A percentile compares a stretch with the other conserved stretches of the same genome.
Evolutionary conservation across 1,139 yeast species (phyloP).

Genomic region (Pichia sp.): DNA sequence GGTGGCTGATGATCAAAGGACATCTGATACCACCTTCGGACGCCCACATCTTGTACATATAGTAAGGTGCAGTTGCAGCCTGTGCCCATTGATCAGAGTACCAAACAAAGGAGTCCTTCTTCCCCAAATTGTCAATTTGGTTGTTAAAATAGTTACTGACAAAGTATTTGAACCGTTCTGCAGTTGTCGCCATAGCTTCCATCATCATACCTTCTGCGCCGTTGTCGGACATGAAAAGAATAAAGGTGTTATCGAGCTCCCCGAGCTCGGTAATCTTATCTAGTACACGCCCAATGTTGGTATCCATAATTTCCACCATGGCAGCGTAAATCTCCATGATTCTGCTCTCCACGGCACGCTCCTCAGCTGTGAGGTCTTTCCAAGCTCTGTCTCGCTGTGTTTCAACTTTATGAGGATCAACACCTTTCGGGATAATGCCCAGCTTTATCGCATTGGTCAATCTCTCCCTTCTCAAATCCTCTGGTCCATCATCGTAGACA

Average conservation of each 20-base stretch:
- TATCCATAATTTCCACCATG: conserved; percentile 50
- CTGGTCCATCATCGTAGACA: conserved; percentile 43
- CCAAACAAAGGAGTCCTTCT: conserved; percentile 40
- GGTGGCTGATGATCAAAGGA: conserved; percentile 43
- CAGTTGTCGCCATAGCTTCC: conserved; percentile 44
- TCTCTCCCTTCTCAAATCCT: conserved; percentile 33
- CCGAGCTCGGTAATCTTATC: conserved; percentile 33
- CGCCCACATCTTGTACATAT: conserved; percentile 46
- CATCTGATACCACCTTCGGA: conserved; percentile 51
- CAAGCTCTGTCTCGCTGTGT: conserved; percentile 35
- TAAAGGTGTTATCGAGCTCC: conserved; percentile 44
- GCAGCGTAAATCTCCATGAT: conserved; percentile 55
- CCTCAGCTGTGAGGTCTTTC: conserved; percentile 34
- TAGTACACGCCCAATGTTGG: conserved; percentile 41
- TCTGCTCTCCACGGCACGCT: conserved; percentile 32
- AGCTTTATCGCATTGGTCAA: conserved; percentile 34
- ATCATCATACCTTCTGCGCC: conserved; percentile 55
- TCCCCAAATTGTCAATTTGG: conserved; percentile 41
- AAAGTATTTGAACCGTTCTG: conserved; percentile 23
- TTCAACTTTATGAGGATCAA: conserved; percentile 40
- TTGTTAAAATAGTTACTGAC: conserved; percentile 37
- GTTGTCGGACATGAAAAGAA: conserved; percentile 52
- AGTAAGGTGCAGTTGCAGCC: conserved; percentile 54
- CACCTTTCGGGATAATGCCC: conserved; percentile 39
- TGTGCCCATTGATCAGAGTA: conserved; percentile 59